Base-by-base conservation (phyloP, 2,329 filamentous ascomycete species). In the Calycina marina region DNA sequence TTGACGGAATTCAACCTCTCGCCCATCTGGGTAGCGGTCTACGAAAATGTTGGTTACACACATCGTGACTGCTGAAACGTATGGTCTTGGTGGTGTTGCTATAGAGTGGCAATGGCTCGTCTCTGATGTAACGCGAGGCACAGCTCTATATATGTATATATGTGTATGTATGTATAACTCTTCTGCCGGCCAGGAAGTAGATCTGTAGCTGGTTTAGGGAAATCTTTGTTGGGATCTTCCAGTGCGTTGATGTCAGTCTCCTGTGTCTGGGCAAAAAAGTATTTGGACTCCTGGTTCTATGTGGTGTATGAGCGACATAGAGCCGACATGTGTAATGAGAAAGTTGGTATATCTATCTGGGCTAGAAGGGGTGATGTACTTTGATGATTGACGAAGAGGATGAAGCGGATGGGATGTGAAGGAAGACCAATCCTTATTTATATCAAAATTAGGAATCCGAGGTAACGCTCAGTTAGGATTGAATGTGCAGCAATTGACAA, bases 11-110 rank as follows among this genome's bases (percentile, higher is more conserved):
- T 55, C 51, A 20, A 46, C 42, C 30, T 50, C 47, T 30, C 51
- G 56, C 36, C 61, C 61, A 48, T 67, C 60, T 3, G 62, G 56
- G 55, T 60, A 59, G 44, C 60, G 46, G 47, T 62, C 60, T 18
- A 59, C 54, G 54, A 58, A 64, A 31, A 62, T 40, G 44, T 64
- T 56, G 38, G 57, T 61, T 40, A 58, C 57, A 52, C 65, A 69
- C 65, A 69, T 69, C 30, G 54, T 59, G 56, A 47, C 44, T 42
- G 49, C 47, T 37, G 40, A 38, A 39, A 43, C 28, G 47, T 39
- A 29, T 37, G 17, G 31, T 32, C 34, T 24, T 29, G 31, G 6
- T 44, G 28, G 39, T 28, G 35, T 37, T 37, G 20, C 25, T 28
- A 22, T 37, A 28, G n/a, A 26, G 33, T 13, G 24, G 34, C 31